A percentile compares a stretch with the other conserved stretches of the same genome.
phyloP scores from a whole-genome alignment of 495 filamentous ascomycete genomes.

The Penicillium mononematosum region DNA sequence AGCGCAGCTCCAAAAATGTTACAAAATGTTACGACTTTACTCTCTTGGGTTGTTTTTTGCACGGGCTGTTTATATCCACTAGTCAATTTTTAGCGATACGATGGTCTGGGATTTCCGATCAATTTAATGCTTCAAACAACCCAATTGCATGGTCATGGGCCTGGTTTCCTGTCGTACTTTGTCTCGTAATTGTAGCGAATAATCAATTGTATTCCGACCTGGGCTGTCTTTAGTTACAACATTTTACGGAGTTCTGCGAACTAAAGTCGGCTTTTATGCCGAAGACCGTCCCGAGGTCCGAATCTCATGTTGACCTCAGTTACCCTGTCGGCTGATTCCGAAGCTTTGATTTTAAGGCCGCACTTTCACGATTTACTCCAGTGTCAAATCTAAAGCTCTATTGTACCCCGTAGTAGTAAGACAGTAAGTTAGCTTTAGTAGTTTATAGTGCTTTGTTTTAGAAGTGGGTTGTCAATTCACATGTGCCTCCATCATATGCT shows the following conservation, averaged over 20 bases:
- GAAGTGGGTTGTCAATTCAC: no score
- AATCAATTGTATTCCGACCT: not conserved
- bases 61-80: slow-evolving; percentile 41
- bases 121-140: slow-evolving; percentile 44
- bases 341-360: no score
- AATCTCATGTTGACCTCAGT: not conserved
- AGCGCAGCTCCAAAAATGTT: slow-evolving; percentile 15
- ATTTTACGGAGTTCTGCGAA: not conserved
- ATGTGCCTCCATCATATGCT: no score
- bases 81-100: slow-evolving; percentile 40
- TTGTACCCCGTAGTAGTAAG: no score
- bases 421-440: no score
- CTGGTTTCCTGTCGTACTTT: not conserved
- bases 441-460: no score
- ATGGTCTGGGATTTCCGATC: slow-evolving; percentile 42
- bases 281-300: slow-evolving; percentile 7
- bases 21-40: slow-evolving; percentile 27
- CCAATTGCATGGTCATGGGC: slow-evolving; percentile 26
- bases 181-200: not conserved
- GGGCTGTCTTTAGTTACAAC: not conserved
- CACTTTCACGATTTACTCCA: no score
- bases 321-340: not conserved
- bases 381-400: no score
- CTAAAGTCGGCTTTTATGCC: not conserved
- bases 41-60: slow-evolving; percentile 27